Base-by-base conservation (phyloP, 208 protist species). In the Leishmania aethiopica region DNA sequence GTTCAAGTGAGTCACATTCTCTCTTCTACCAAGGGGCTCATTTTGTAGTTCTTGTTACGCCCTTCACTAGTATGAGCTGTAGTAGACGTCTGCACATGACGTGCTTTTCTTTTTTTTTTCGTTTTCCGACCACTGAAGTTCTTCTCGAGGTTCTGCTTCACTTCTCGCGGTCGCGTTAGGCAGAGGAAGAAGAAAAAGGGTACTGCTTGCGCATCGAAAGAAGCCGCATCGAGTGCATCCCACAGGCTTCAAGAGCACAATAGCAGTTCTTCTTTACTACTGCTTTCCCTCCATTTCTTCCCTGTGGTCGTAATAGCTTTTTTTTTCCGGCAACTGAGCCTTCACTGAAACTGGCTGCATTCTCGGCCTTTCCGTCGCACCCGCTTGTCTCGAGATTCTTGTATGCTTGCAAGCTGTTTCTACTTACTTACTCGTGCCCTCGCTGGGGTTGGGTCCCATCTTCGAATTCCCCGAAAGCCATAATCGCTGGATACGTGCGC, bases 61-160 rank as follows among this genome's bases (percentile, higher is more conserved):
- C n/a, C n/a, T 37, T 40, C 1, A 19, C 8, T 67, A 37, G 60
- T n/a, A 25, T 19, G 11, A 37, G 25, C 19, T 22, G n/a, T 37
- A 28, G 60, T 17, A 67, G 15, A 3, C 13, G 11, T 19, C 11
- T 67, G 1, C 13, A 3, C 2, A 15, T 32, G 57, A 32, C 4
- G 57, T 62, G 5, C 37, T 75, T 32, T 49, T 79, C n/a, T 84
- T 73, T n/a, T 57, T 81, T 55, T 7, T 60, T 84, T n/a, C 15
- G 0, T 5, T n/a, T n/a, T 67, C 62, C 4, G 62, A 4, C 15
- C 15, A 28, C 8, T 72, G 22, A 17, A 8, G 40, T 49, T 47
- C 6, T 47, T 15, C 67, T 49, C 28, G 49, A n/a, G 8, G 0
- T 3, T n/a, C 25, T 35, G 3, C 6, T 17, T 22, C 25, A 15